These are phyloP conservation scores for Arabis hirsuta DNA, from an alignment of 345 rosid species.

Conservation along the genomic window DNA sequence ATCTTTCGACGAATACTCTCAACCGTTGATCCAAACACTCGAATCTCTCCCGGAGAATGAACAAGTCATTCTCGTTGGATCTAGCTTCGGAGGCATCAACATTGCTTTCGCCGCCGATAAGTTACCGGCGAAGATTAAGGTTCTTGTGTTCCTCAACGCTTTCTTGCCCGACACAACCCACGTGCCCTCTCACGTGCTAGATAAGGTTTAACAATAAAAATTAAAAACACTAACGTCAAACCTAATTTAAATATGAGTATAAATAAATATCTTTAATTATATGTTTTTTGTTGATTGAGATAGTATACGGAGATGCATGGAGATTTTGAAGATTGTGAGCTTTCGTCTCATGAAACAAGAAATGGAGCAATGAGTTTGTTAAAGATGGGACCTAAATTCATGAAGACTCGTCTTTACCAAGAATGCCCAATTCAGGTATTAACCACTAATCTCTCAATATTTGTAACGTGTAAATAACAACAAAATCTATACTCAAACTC, in stretches of 20 bases:
- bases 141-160: conserved; percentile 43
- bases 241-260: neutral
- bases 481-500: neutral
- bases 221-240: neutral
- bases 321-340: conserved; percentile 38
- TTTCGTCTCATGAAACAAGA: conserved; percentile 33
- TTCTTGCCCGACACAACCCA: conserved; percentile 47
- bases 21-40: conserved; percentile 42
- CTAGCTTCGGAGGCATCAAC: conserved; percentile 44
- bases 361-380: conserved; percentile 38
- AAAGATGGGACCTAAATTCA: conserved; percentile 45
- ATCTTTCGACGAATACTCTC: conserved; percentile 38
- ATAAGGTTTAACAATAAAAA: conserved; percentile 34
- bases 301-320: conserved; percentile 38
- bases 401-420: conserved; percentile 42
- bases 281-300: neutral
- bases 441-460: neutral
- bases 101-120: conserved; percentile 41
- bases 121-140: conserved; percentile 30
- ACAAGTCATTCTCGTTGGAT: conserved; percentile 40
- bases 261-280: neutral
- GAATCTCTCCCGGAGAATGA: conserved; percentile 38
- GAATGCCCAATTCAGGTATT: conserved; percentile 34
- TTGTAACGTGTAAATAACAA: neutral
- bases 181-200: conserved; percentile 41